phyloP scores from a whole-genome alignment of 768 basidiomycete genomes.

The Pleurotus sapidus region DNA sequence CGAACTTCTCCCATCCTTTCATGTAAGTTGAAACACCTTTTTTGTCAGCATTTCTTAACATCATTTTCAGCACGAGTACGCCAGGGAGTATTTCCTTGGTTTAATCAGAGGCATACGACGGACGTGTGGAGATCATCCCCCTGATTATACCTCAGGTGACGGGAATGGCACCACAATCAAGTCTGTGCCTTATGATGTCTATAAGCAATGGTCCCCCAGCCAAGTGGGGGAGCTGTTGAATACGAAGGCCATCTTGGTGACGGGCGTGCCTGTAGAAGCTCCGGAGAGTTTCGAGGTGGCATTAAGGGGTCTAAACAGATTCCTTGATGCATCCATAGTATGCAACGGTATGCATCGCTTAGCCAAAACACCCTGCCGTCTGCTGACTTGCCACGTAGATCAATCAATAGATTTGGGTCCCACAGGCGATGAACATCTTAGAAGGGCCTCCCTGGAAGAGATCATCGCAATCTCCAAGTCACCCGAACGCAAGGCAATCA shows the following conservation, averaged over 20 bases:
- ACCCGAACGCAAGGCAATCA: neutral
- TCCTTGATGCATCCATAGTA: neutral
- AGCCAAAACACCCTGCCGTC: neutral
- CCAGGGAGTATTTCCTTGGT: no score
- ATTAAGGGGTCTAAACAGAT: neutral
- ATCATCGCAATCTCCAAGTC: neutral
- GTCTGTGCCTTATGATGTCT: no score
- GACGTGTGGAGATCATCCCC: no score
- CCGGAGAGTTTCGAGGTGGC: neutral
- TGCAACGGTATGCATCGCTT: neutral
- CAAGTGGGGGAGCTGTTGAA: no score
- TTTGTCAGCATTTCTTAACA: no score
- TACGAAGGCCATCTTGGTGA: slow-evolving; percentile 2
- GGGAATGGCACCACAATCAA: no score
- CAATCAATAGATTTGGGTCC: neutral
- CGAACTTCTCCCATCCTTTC: no score
- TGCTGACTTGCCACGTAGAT: neutral
- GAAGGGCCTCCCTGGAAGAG: neutral
- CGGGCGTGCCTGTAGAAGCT: neutral
- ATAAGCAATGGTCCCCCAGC: no score
- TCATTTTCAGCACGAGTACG: no score
- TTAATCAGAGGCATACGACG: no score
- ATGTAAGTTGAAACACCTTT: no score
- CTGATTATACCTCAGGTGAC: no score
- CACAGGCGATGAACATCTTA: neutral